Evolutionary conservation across 73 alveolate genomes (phyloP).

Genomic region (Uronychia setigera): DNA sequence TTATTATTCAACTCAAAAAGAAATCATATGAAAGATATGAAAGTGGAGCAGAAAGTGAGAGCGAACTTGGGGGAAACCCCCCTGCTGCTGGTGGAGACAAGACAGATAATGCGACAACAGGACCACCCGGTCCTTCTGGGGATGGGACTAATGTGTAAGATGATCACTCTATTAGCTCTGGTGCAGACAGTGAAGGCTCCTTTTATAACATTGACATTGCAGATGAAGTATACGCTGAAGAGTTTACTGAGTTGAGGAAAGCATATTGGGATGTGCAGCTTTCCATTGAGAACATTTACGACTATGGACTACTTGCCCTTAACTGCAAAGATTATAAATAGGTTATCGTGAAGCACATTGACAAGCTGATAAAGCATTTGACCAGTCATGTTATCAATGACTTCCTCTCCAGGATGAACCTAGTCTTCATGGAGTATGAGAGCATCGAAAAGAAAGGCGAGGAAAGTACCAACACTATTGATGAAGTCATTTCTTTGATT

Average conservation of each 20-base stretch:
- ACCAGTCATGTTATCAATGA: conserved; percentile 37
- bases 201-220: conserved; percentile 51
- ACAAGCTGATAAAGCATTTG: conserved; percentile 31
- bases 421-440: conserved; percentile 27
- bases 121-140: not conserved
- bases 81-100: not conserved
- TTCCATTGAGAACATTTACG: conserved; percentile 28
- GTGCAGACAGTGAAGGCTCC: conserved; percentile 2
- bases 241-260: conserved; percentile 43
- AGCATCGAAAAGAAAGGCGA: conserved; percentile 47
- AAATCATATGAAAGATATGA: conserved; percentile 45
- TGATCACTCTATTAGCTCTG: not conserved
- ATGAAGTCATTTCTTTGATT: conserved; percentile 56
- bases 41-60: conserved; percentile 32
- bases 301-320: conserved; percentile 57
- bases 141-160: not conserved
- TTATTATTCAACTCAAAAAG: conserved; percentile 47
- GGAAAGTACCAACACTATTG: conserved; percentile 40
- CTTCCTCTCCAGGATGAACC: conserved; percentile 44
- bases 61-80: conserved; percentile 1
- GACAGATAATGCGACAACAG: not conserved
- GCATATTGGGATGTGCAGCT: conserved; percentile 65
- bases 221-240: conserved; percentile 43
- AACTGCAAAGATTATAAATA: conserved; percentile 28
- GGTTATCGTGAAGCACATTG: conserved; percentile 40